Evolutionary conservation across 805 yeast species (phyloP), one percentile per base, ranked within the genome.

Genomic region (Maudiozyma saulgeensis): DNA sequence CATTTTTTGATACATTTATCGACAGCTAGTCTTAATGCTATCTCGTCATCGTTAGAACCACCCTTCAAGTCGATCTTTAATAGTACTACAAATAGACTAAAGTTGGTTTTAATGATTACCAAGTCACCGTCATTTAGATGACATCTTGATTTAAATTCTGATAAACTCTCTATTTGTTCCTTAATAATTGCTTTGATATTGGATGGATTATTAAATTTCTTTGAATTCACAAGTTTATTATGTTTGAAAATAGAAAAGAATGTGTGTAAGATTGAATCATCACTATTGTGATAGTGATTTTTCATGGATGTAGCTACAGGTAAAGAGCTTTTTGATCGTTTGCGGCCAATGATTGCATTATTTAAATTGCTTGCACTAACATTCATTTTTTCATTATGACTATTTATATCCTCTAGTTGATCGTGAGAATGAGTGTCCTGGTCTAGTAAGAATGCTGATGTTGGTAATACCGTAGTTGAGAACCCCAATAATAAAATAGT

Each of bases 31-130:
- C 84, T 62, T 34, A 85, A 58, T 32, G 71, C 66, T 1, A 79
- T 64, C 61, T 84, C 91, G 43, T 84, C 89, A 49, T 83, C 87
- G 53, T 78, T 79, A 4, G 84, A 77, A 1, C 82, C 85, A n/a
- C 90, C 90, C 44, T 68, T 64, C 84, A 85, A 80, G 19, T 63
- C 64, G 3, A 85, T 55, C 49, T 70, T 74, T 16, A 82, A 53
- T 3, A 87, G 74, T 2, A 82, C 77, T 23, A 85, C 72, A 55
- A 74, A 79, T 4, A 82, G 66, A 51, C 74, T 75, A 59, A 80
- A 78, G 60, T 81, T 84, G 38, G 83, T 81, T 55, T 82, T 80
- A 3, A 84, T 74, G 6, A 85, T 67, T 46, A 77, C 68, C 8
- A 84, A 49, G 42, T 69, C 57, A 62, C 70, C 50, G 43, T 61